These are phyloP conservation scores for Boletus eberwhitei DNA, from an alignment of 768 basidiomycete genomes.

Conservation along the genomic window DNA sequence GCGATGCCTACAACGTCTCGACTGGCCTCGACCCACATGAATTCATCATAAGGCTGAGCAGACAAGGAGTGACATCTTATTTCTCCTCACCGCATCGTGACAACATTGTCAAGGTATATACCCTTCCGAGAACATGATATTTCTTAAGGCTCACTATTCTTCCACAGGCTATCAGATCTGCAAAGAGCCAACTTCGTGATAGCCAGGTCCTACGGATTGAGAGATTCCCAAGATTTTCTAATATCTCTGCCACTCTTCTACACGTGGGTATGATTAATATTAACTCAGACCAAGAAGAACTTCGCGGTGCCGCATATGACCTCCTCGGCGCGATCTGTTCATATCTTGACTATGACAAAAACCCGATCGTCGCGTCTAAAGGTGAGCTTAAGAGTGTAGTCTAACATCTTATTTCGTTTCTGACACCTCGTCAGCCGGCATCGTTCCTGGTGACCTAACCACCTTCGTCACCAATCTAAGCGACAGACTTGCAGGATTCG, in stretches of 20 bases:
- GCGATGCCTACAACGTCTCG: constrained; percentile 81
- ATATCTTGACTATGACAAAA: constrained; percentile 75
- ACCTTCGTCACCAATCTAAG: constrained; percentile 65
- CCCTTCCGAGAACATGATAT: not conserved
- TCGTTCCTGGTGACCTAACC: constrained; percentile 63
- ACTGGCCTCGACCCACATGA: constrained; percentile 74
- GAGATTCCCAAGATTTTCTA: constrained; percentile 73
- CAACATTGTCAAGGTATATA: constrained; percentile 67
- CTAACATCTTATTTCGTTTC: not conserved
- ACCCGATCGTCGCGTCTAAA: constrained; percentile 65
- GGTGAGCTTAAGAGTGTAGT: constrained; percentile 38
- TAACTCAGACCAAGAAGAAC: constrained; percentile 66
- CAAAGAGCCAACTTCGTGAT: constrained; percentile 68
- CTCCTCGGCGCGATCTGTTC: constrained; percentile 73
- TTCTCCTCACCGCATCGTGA: constrained; percentile 73
- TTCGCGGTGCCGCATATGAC: constrained; percentile 78
- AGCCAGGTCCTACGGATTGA: constrained; percentile 50
- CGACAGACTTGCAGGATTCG: constrained; percentile 65
- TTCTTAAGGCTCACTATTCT: not conserved
- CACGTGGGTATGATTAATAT: constrained; percentile 83
- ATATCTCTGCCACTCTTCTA: constrained; percentile 82
- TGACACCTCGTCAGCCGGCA: constrained; percentile 47
- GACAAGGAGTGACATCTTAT: constrained; percentile 69
- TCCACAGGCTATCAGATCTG: constrained; percentile 63
- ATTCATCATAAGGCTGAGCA: constrained; percentile 74